These are phyloP conservation scores for Cadophora sp. DNA, from an alignment of 2,329 filamentous ascomycete species.

Conservation along the genomic window DNA sequence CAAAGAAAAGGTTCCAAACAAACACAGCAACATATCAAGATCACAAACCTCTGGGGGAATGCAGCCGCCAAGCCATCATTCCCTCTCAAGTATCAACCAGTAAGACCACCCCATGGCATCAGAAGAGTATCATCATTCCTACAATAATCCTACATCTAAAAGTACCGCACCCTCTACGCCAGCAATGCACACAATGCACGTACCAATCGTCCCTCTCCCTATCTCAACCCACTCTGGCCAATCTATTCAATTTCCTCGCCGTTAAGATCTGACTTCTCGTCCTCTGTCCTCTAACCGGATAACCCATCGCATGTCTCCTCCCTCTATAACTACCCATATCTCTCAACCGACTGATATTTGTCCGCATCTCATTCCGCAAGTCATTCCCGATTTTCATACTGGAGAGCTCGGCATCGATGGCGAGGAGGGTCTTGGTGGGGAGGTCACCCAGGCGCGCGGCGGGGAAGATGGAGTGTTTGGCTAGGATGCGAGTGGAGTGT, in stretches of 20 bases:
- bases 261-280: slow-evolving; percentile 77
- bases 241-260: slow-evolving; percentile 66
- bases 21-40: no score
- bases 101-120: background rate
- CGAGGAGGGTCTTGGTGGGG: slow-evolving; percentile 76
- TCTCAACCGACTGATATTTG: slow-evolving; percentile 85
- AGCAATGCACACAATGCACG: slow-evolving; percentile 24
- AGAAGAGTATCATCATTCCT: slow-evolving; percentile 19
- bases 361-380: slow-evolving; percentile 74
- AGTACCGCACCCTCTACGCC: slow-evolving; percentile 19
- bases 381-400: slow-evolving; percentile 96
- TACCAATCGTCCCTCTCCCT: background rate
- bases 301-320: slow-evolving; percentile 86
- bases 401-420: slow-evolving; percentile 83
- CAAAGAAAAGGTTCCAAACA: no score
- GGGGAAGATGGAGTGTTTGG: slow-evolving; percentile 87
- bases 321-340: slow-evolving; percentile 93
- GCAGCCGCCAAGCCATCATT: background rate
- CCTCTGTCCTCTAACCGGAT: slow-evolving; percentile 89
- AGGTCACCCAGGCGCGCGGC: slow-evolving; percentile 79
- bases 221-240: slow-evolving; percentile 55
- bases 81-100: background rate
- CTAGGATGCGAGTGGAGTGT: slow-evolving; percentile 77
- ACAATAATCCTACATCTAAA: slow-evolving; percentile 15
- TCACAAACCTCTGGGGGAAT: no score